These are phyloP conservation scores for Kokia cookei DNA, from an alignment of 441 rosid species.

Conservation along the genomic window DNA sequence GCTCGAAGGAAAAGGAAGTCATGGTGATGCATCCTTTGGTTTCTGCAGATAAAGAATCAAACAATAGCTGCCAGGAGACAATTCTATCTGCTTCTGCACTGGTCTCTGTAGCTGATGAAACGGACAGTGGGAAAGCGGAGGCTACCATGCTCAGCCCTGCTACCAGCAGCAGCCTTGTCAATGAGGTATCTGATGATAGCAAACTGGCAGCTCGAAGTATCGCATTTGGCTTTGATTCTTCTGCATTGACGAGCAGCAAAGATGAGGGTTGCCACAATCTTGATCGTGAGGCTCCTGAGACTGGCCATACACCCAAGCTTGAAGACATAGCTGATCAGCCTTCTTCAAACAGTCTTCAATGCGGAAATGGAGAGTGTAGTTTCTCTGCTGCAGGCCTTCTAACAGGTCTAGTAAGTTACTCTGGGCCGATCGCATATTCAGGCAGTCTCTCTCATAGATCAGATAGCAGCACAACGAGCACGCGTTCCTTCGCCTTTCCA, in stretches of 20 bases:
- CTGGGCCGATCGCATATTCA: constrained; percentile 63
- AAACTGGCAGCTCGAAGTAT: constrained; percentile 23
- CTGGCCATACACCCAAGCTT: constrained; percentile 5
- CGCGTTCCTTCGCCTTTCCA: constrained; percentile 87
- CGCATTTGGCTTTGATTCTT: constrained; percentile 14
- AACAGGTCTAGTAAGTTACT: constrained; percentile 56
- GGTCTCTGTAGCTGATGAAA: constrained; percentile 12
- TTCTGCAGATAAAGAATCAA: constrained; percentile 13
- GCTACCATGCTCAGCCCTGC: constrained; percentile 7
- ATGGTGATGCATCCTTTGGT: background rate
- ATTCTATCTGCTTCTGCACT: constrained; percentile 1
- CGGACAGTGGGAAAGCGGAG: background rate
- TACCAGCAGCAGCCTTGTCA: background rate
- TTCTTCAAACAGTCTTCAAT: constrained; percentile 25
- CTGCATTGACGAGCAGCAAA: constrained; percentile 13
- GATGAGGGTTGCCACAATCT: constrained; percentile 11
- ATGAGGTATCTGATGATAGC: constrained; percentile 12
- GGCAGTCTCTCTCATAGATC: constrained; percentile 81
- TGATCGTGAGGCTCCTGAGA: constrained; percentile 8
- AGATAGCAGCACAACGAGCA: constrained; percentile 87
- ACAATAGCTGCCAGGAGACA: constrained; percentile 7
- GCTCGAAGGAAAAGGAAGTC: constrained; percentile 10
- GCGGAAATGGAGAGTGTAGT: constrained; percentile 56
- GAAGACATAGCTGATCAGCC: constrained; percentile 16
- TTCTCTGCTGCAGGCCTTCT: constrained; percentile 60